Conservation (phyloP, 257 asterid genomes). For the Verbena officinalis region DNA sequence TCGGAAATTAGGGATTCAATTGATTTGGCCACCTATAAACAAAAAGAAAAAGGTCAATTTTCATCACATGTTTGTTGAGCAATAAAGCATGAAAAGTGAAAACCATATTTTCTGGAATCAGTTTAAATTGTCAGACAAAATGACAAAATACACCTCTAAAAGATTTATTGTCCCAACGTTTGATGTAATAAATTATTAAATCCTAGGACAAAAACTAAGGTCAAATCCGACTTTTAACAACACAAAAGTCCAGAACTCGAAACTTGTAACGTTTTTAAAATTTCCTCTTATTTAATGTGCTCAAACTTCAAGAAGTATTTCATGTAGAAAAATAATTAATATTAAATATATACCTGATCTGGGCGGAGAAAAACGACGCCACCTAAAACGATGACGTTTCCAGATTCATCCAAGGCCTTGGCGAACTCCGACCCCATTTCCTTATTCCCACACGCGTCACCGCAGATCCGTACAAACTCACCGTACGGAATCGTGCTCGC, state of each 20-base stretch:
- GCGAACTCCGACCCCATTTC: slow-evolving; percentile 69
- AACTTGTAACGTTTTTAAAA: not conserved
- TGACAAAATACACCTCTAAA: slow-evolving; percentile 27
- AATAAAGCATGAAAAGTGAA: slow-evolving; percentile 20
- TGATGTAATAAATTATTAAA: no score
- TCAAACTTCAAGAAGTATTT: no score
- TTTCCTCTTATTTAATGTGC: not conserved
- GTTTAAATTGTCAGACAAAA: not conserved
- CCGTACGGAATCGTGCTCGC: slow-evolving; percentile 56
- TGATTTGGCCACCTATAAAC: slow-evolving; percentile 68
- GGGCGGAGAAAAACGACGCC: slow-evolving; percentile 79
- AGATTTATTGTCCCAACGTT: not conserved
- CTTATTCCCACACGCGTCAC: slow-evolving; percentile 40
- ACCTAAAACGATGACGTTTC: slow-evolving; percentile 77
- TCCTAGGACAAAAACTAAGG: not conserved
- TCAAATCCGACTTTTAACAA: not conserved
- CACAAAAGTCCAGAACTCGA: not conserved
- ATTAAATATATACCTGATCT: slow-evolving; percentile 53
- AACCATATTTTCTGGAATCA: slow-evolving; percentile 7
- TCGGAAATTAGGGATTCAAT: slow-evolving; percentile 58
- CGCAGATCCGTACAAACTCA: slow-evolving; percentile 57
- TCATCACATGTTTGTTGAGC: not conserved
- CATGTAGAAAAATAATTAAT: no score
- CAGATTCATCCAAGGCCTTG: slow-evolving; percentile 66
- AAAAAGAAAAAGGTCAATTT: not conserved